Percentiles rank a stretch among this genome's conserved stretches.
Conservation (phyloP, 2,329 filamentous ascomycete species). For the Coniochaeta ligniaria region DNA sequence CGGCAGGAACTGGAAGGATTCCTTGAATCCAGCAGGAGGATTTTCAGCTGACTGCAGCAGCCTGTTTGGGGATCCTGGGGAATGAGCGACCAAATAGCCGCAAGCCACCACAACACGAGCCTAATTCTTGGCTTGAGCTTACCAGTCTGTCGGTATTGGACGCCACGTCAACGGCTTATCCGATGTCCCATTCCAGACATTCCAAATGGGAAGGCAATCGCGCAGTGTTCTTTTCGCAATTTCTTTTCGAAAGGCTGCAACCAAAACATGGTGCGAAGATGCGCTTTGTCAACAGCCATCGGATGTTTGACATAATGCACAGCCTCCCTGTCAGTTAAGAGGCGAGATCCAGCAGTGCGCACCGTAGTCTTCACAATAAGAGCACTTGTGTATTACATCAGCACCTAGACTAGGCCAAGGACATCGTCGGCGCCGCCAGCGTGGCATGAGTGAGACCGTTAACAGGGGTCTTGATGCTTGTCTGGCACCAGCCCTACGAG, state of each 20-base stretch:
- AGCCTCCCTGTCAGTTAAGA: too few relatives aligned
- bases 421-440: not conserved
- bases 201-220: not conserved
- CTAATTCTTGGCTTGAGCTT: not conserved
- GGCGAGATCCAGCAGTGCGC: too few relatives aligned
- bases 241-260: not conserved
- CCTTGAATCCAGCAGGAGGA: too few relatives aligned
- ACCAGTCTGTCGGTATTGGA: not conserved
- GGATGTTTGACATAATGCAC: too few relatives aligned
- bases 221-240: not conserved
- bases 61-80: too few relatives aligned
- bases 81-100: too few relatives aligned
- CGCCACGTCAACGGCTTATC: not conserved
- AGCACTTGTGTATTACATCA: not conserved
- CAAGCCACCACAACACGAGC: not conserved
- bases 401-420: not conserved
- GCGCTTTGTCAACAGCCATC: not conserved
- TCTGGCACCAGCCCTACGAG: not conserved
- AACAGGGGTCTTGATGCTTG: not conserved
- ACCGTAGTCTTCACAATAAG: too few relatives aligned
- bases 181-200: not conserved
- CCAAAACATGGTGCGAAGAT: not conserved
- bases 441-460: not conserved
- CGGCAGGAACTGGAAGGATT: too few relatives aligned
- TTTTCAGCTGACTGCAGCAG: not conserved